Base-by-base conservation (phyloP, 257 asterid genomes). In the Penstemon davidsonii region DNA sequence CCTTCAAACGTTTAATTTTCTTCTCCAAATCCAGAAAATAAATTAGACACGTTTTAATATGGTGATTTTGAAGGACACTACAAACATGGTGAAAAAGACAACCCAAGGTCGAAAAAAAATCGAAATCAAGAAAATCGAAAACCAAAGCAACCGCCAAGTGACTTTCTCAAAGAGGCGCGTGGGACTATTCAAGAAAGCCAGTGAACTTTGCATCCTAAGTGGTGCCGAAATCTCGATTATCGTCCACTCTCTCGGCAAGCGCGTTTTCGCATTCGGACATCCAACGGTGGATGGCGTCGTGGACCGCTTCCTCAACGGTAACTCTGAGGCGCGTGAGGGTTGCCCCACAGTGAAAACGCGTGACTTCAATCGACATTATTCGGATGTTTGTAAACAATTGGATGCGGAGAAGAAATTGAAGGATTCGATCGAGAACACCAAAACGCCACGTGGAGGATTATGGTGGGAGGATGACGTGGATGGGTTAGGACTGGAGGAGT, bases 131-230 rank as follows among this genome's bases (percentile, higher is more conserved):
- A 82, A 82, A 38, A 82, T 79, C 0, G 85, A 79, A 11, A 82
- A 59, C 5, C 7, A 39, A 0, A 79, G 72, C 73, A 77, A 37
- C 15, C 81, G 85, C 0, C 85, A 72, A 62, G 87, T 79, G 7
- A 82, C 87, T 0, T 82, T 82, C 61, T 82, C 85, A 7, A 82
- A 82, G 68, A 76, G 87, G 7, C 83, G 85, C 18, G 68, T 59
- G 11, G 87, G 85, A 0, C 15, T 82, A 3, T 82, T 82, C 83
- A 82, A 79, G 66, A 82, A 82, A 43, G 84, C 85, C 0, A 79
- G 83, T 4, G 85, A 83, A 13, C 74, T 83, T 5, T 79, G 83
- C 72, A 70, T 75, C 4, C 80, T 79, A 49, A 71, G 67, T 38
- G 85, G 83, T 19, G 81, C 83, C 3, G 65, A 83, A 53, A 55